Percentiles rank a stretch among this genome's conserved stretches.
Evolutionary conservation across 2,329 filamentous ascomycete species (phyloP).

Genomic region (Monosporascus ibericus): DNA sequence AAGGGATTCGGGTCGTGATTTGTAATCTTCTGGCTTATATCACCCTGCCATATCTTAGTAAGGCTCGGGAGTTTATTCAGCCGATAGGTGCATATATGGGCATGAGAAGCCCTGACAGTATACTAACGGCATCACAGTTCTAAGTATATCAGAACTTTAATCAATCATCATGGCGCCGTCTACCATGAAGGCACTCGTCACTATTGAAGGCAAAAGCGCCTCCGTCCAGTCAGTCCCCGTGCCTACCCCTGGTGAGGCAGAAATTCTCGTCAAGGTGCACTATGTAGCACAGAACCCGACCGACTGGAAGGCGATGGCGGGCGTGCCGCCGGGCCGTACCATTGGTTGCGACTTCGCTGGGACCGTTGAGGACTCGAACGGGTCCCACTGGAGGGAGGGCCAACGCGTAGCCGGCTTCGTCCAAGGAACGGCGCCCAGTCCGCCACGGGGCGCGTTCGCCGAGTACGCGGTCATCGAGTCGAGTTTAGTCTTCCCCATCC

Average conservation of each 20-base stretch:
- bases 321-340: conserved; percentile 16
- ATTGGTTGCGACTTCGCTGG: conserved; percentile 31
- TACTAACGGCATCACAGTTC: too few species aligned
- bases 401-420: conserved; percentile 30
- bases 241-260: conserved; percentile 22
- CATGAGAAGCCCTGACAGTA: too few species aligned
- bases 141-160: too few species aligned
- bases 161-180: neutral
- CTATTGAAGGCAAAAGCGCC: conserved; percentile 20
- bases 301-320: conserved; percentile 24
- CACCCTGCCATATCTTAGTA: too few species aligned
- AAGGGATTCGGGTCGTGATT: too few species aligned
- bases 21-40: too few species aligned
- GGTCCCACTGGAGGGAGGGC: conserved; percentile 21
- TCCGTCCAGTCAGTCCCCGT: conserved; percentile 22
- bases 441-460: conserved; percentile 22
- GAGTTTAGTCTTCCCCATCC: conserved; percentile 22
- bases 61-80: too few species aligned
- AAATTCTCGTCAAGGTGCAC: conserved; percentile 27
- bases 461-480: conserved; percentile 22
- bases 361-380: conserved; percentile 22
- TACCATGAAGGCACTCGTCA: conserved; percentile 34
- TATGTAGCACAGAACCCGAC: conserved; percentile 30
- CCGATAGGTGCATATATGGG: too few species aligned
- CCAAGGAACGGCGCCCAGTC: conserved; percentile 18